Base-by-base conservation (phyloP, 139 green algal species). In the Zygnema cylindricum region DNA sequence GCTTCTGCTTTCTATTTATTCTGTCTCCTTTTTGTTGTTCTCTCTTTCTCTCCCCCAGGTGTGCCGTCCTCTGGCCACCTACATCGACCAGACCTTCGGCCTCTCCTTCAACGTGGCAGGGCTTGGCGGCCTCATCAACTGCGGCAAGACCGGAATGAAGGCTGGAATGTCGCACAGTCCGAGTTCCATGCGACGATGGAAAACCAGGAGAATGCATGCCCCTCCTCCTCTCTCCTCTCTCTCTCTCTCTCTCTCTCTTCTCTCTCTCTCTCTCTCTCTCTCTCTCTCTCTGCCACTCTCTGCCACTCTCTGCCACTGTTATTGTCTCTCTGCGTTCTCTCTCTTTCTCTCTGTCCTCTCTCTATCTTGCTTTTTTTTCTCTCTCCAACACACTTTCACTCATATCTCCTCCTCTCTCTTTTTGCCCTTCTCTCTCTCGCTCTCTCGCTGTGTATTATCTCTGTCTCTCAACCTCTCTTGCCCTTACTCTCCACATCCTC, bases 31-130 rank as follows among this genome's bases (percentile, higher is more conserved):
- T n/a, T n/a, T n/a, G n/a, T n/a, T n/a, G n/a, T n/a, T n/a, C n/a
- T n/a, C n/a, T n/a, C n/a, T n/a, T n/a, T n/a, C n/a, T n/a, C n/a
- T n/a, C n/a, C n/a, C n/a, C n/a, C 49, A 79, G 71, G 71, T 79
- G 36, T 79, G 71, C 71, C 71, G 71, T 3, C 71, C 38, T 16
- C 71, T 79, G 71, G 71, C 38, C 36, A 79, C 71, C 7, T 43
- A 54, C 36, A 79, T 79, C 71, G 71, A 79, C 71, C 71, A 43
- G 36, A 43, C 36, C 11, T 79, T 79, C 86, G 95, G 95, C 40
- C 88, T 92, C 63, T 94, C 92, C 76, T 96, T 97, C 93, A 96
- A 95, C 89, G 95, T 93, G 84, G 95, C 96, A 88, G 95, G 95
- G 16, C 95, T 97, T 77, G 95, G 94, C 36, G 96, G 93, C 3